Percentiles rank a stretch among this genome's conserved stretches.
These are phyloP conservation scores for Gossypium anomalum DNA, from an alignment of 345 rosid genomes.

Conservation along the genomic window DNA sequence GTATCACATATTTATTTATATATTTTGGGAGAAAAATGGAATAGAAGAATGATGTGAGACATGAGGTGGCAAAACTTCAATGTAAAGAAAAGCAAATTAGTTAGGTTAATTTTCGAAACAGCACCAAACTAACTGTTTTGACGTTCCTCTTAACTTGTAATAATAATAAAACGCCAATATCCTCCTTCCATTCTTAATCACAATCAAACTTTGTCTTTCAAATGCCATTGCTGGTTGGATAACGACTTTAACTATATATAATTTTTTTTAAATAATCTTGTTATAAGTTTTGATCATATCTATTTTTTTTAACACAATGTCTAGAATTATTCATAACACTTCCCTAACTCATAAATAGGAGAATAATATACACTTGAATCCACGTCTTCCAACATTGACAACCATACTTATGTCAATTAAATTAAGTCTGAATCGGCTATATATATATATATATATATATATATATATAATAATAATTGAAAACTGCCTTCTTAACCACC, in stretches of 20 bases:
- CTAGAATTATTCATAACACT: rapidly evolving
- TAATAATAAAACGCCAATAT: not conserved
- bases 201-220: not conserved
- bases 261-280: rapidly evolving
- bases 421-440: no score
- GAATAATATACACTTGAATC: no score
- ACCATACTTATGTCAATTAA: no score
- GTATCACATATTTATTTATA: no score
- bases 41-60: not conserved
- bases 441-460: not conserved
- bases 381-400: no score
- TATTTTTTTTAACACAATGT: no score
- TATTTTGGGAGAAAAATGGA: not conserved
- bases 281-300: no score
- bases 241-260: constrained; percentile 39
- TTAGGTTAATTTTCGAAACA: constrained; percentile 30
- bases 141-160: constrained; percentile 17
- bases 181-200: not conserved
- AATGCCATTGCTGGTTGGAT: constrained; percentile 29
- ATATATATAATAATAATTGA: constrained; percentile 2
- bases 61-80: not conserved
- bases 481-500: constrained; percentile 30
- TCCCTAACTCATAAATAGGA: no score
- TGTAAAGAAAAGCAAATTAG: constrained; percentile 9
- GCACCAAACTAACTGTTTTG: constrained; percentile 31